These are phyloP conservation scores for Hypoxylon sp. DNA, from an alignment of 2,329 filamentous ascomycete genomes.

Conservation along the genomic window DNA sequence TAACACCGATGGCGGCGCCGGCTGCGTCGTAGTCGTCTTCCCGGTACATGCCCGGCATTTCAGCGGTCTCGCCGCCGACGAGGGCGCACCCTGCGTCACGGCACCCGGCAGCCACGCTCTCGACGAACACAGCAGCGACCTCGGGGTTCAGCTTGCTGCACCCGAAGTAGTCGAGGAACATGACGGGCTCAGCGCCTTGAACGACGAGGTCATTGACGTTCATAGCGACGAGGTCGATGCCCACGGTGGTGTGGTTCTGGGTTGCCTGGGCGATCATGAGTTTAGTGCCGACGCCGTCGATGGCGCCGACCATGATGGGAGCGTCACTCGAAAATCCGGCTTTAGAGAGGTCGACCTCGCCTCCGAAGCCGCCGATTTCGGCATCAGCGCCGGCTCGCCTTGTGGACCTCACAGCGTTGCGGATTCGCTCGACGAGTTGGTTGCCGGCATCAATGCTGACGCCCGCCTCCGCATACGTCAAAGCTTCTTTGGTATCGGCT, in stretches of 20 bases:
- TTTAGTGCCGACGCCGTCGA: conserved; percentile 97
- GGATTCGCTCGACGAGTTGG: conserved; percentile 91
- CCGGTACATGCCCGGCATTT: conserved; percentile 96
- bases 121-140: conserved; percentile 85
- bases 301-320: conserved; percentile 90
- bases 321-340: conserved; percentile 77
- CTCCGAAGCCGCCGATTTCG: conserved; percentile 95
- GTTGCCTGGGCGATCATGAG: conserved; percentile 94
- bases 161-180: conserved; percentile 98
- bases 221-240: conserved; percentile 98
- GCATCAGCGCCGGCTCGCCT: conserved; percentile 88
- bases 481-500: conserved; percentile 59
- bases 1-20: conserved; percentile 88
- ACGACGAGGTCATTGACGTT: conserved; percentile 98
- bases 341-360: conserved; percentile 81
- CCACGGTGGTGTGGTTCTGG: conserved; percentile 92
- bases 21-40: conserved; percentile 93
- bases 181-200: conserved; percentile 92
- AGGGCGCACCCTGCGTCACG: conserved; percentile 86
- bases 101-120: conserved; percentile 90
- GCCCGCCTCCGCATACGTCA: conserved; percentile 94
- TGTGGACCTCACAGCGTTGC: conserved; percentile 87
- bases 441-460: conserved; percentile 97
- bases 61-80: conserved; percentile 96
- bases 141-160: conserved; percentile 87